Conservation (phyloP, 163 green algal genomes). For the Scenedesmus sp. region DNA sequence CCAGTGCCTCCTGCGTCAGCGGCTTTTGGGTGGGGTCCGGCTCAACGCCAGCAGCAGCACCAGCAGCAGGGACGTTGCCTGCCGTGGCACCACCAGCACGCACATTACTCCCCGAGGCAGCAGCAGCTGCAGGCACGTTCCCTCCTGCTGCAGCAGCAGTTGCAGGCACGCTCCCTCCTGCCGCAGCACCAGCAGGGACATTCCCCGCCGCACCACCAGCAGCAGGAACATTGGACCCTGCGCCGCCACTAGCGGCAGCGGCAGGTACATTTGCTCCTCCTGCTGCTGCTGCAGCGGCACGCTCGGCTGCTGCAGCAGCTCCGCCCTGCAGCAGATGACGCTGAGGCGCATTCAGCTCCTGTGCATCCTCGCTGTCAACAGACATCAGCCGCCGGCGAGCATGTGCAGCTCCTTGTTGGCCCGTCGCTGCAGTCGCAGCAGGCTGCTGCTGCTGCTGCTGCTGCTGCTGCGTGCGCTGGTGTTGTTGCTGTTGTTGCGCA, state of each 20-base stretch:
- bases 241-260: neutral
- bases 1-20: constrained; percentile 70
- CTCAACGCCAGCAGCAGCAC: constrained; percentile 39
- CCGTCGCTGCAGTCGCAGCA: neutral
- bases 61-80: neutral
- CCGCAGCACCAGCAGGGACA: neutral
- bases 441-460: constrained; percentile 46
- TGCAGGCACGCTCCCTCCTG: neutral
- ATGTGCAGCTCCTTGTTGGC: neutral
- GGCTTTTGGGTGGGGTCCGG: neutral
- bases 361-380: neutral
- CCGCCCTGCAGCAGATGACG: constrained; percentile 30
- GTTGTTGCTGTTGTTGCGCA: neutral
- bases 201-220: neutral
- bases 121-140: neutral
- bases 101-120: neutral
- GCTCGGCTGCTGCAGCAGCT: neutral
- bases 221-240: neutral
- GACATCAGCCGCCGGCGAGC: constrained; percentile 14
- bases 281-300: neutral
- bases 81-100: neutral
- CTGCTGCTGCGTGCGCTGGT: neutral
- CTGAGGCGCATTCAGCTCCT: constrained; percentile 16
- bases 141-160: neutral
- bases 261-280: neutral